A percentile compares a stretch with the other conserved stretches of the same genome.
phyloP scores from a whole-genome alignment of 805 yeast genomes.

The Hanseniaspora taiwanica region DNA sequence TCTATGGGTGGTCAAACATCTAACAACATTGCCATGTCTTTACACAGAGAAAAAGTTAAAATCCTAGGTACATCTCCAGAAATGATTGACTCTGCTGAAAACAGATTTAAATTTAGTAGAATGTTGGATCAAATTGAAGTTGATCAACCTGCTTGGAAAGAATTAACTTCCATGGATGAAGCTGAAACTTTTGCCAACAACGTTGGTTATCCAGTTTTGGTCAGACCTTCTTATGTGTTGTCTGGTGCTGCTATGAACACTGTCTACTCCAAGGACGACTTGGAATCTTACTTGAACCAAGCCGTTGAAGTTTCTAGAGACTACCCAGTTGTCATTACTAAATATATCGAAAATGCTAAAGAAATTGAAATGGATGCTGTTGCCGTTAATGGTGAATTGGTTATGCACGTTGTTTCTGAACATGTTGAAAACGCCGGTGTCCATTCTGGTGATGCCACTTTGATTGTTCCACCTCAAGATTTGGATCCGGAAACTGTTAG shows the following conservation, averaged over 20 bases:
- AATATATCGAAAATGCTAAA: constrained; percentile 89
- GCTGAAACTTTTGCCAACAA: constrained; percentile 75
- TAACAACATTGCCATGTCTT: constrained; percentile 82
- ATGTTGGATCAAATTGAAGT: constrained; percentile 85
- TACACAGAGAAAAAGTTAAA: constrained; percentile 72
- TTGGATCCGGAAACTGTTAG: constrained; percentile 51
- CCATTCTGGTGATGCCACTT: constrained; percentile 97
- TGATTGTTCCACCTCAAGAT: constrained; percentile 82
- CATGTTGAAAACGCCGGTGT: constrained; percentile 98
- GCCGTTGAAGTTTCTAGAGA: constrained; percentile 92
- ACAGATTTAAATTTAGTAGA: constrained; percentile 93
- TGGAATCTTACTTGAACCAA: constrained; percentile 66
- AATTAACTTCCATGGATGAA: constrained; percentile 71
- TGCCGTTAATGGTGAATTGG: constrained; percentile 74
- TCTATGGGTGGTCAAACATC: constrained; percentile 98
- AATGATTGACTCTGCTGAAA: constrained; percentile 94
- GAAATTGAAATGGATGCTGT: constrained; percentile 97
- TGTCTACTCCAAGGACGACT: constrained; percentile 63
- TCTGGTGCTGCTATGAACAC: constrained; percentile 99
- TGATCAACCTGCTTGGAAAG: constrained; percentile 98
- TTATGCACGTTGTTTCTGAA: constrained; percentile 93
- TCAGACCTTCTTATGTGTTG: constrained; percentile 92
- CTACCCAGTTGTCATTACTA: constrained; percentile 94
- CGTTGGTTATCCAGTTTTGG: constrained; percentile 91
- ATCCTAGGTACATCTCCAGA: constrained; percentile 90